Evolutionary conservation across 2,329 filamentous ascomycete genomes (phyloP).

Genomic region (Claviceps sp.): DNA sequence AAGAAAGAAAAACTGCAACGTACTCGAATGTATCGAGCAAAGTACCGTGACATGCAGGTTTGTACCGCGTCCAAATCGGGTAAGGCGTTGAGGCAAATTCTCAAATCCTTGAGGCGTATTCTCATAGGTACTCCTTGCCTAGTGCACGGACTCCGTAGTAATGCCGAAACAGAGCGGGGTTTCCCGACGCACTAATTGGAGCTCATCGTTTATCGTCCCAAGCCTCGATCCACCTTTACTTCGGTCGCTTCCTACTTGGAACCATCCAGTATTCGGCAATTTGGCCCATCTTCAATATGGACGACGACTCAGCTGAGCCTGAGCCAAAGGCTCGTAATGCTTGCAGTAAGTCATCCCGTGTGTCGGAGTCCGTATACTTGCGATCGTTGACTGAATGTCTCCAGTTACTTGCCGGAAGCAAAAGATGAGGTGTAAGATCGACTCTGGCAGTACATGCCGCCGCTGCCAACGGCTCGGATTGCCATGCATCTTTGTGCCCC

Average conservation of each 20-base stretch:
- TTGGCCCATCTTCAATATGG: not conserved
- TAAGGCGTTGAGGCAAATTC: no score
- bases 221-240: not conserved
- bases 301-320: slow-evolving; percentile 2
- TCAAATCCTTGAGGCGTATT: no score
- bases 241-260: not conserved
- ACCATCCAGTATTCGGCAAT: no score
- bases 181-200: not conserved
- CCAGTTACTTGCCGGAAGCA: slow-evolving; percentile 16
- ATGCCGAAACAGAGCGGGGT: not conserved
- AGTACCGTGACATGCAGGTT: no score
- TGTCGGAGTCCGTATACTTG: not conserved
- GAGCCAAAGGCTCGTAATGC: slow-evolving; percentile 3
- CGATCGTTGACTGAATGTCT: not conserved
- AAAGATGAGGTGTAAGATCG: slow-evolving; percentile 26
- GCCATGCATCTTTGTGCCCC: slow-evolving; percentile 26
- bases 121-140: not conserved
- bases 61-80: no score
- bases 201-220: not conserved
- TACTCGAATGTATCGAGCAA: no score
- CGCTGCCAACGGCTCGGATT: slow-evolving; percentile 21
- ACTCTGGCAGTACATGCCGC: slow-evolving; percentile 19
- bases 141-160: not conserved
- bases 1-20: no score
- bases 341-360: not conserved